phyloP scores from a whole-genome alignment of 2,329 filamentous ascomycete species.

The Phaeosphaeriaceae sp. region DNA sequence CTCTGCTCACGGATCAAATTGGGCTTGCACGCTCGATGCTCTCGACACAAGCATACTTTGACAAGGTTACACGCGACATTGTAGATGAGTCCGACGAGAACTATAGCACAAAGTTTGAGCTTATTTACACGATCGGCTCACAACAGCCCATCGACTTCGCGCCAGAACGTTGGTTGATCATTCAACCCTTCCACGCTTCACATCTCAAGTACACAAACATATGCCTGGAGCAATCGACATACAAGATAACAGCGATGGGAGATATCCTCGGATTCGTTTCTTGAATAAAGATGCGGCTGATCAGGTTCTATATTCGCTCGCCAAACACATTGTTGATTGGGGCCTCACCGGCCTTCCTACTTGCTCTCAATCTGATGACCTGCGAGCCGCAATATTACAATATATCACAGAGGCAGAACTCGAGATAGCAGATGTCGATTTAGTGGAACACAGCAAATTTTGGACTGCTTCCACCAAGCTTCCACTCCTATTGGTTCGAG shows the following conservation, averaged over 20 bases:
- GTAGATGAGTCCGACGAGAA: conserved; percentile 72
- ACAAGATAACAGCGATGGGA: conserved; percentile 39
- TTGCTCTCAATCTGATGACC: conserved; percentile 36
- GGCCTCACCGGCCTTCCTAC: conserved; percentile 54
- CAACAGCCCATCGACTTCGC: conserved; percentile 60
- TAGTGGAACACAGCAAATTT: conserved; percentile 31
- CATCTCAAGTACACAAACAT: conserved; percentile 31
- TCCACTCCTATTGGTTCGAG: conserved; percentile 58
- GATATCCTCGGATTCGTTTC: conserved; percentile 55
- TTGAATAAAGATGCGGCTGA: conserved; percentile 49
- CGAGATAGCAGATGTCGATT: conserved; percentile 40
- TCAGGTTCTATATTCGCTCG: conserved; percentile 32
- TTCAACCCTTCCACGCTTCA: conserved; percentile 56
- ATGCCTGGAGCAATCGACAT: conserved; percentile 34
- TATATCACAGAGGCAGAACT: conserved; percentile 55
- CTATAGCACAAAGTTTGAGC: conserved; percentile 65
- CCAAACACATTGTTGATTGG: conserved; percentile 54
- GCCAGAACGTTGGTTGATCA: conserved; percentile 62
- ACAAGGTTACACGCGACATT: conserved; percentile 58
- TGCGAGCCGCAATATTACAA: conserved; percentile 43
- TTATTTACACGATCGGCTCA: conserved; percentile 67
- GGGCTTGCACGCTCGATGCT: conserved; percentile 49
- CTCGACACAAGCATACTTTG: conserved; percentile 55
- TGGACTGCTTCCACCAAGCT: conserved; percentile 46
- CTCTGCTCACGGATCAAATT: conserved; percentile 39